phyloP scores from a whole-genome alignment of 169 alveolate species.

The Eimeria necatrix region DNA sequence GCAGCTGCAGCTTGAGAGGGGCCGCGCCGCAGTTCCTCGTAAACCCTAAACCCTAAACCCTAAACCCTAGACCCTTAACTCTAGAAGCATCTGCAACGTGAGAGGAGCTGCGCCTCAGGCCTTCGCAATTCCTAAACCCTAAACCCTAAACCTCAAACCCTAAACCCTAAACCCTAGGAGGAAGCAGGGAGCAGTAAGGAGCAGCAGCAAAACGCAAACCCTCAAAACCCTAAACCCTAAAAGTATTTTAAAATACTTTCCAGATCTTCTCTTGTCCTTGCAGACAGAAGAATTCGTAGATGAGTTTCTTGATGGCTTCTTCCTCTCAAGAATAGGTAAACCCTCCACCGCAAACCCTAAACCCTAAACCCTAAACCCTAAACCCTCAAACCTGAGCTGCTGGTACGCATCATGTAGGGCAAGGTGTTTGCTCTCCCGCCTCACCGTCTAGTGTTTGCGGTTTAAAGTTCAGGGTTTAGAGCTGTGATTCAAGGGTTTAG shows the following conservation, averaged over 20 bases:
- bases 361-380: not conserved
- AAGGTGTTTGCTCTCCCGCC: no score
- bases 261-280: not conserved
- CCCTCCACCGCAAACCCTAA: not conserved
- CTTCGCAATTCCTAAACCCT: not conserved
- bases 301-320: constrained; percentile 67
- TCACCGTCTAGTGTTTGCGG: not conserved
- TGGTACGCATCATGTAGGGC: no score
- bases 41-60: not conserved
- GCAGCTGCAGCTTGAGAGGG: not conserved
- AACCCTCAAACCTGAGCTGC: not conserved
- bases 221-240: not conserved
- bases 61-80: no score
- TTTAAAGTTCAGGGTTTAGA: not conserved
- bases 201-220: not conserved
- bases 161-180: not conserved
- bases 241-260: no score
- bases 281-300: constrained; percentile 75
- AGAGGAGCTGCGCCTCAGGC: not conserved
- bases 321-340: constrained; percentile 72
- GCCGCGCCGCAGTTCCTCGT: not conserved
- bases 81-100: not conserved
- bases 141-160: not conserved
- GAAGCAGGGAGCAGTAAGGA: not conserved
- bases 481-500: not conserved